phyloP scores from a whole-genome alignment of 1,284 basidiomycete genomes.

The Stygiomarasmius scandens region DNA sequence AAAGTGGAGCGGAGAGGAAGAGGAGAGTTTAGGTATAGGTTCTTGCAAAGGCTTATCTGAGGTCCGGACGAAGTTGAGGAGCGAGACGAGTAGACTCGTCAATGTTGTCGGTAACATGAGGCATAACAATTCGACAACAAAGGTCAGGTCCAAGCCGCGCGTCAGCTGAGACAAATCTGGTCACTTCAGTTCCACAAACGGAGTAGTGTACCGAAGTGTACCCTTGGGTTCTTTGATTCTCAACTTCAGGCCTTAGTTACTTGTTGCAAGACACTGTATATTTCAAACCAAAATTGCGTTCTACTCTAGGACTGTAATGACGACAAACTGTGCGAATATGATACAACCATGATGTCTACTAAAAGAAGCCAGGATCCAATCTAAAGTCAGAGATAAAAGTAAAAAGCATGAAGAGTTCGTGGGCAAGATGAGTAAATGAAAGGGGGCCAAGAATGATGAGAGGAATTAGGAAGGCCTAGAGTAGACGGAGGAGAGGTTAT shows the following conservation, averaged over 20 bases:
- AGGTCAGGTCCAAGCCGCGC: neutral
- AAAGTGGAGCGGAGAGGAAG: constrained; percentile 44
- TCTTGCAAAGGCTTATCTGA: constrained; percentile 15
- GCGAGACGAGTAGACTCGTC: constrained; percentile 46
- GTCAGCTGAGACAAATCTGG: neutral
- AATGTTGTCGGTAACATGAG: constrained; percentile 48
- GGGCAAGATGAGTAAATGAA: no score
- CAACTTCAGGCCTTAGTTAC: no score
- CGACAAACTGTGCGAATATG: no score
- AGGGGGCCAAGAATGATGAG: neutral
- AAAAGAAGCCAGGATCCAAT: no score
- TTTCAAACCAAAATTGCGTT: neutral
- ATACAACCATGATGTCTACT: no score
- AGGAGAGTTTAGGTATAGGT: neutral
- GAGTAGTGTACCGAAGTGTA: no score
- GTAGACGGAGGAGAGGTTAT: neutral
- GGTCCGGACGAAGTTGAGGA: constrained; percentile 35
- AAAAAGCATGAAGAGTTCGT: no score
- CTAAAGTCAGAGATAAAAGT: no score
- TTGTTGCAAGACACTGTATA: no score
- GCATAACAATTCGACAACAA: constrained; percentile 17
- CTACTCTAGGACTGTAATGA: no score
- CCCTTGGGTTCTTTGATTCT: no score
- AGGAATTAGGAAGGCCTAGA: neutral
- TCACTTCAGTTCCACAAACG: neutral